These are phyloP conservation scores for Diplocarpon rosae DNA, from an alignment of 2,329 filamentous ascomycete genomes.

Conservation along the genomic window DNA sequence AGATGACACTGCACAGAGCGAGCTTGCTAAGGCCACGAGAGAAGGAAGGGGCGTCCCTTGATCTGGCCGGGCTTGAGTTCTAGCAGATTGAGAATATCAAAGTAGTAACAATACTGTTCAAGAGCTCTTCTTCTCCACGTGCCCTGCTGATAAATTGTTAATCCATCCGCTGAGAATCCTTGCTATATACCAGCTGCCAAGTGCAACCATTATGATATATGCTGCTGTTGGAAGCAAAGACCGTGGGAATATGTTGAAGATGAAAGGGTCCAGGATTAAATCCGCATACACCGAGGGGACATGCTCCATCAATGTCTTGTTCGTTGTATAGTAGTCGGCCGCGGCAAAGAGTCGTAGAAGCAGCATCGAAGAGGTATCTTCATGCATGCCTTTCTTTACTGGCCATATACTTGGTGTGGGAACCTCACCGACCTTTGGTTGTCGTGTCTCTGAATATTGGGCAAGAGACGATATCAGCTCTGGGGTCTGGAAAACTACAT, in stretches of 20 bases:
- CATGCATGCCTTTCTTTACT: conserved; percentile 1
- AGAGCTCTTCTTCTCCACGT: background rate
- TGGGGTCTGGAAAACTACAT: conserved; percentile 49
- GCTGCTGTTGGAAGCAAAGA: conserved; percentile 63
- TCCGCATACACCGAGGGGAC: conserved; percentile 70
- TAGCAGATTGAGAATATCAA: background rate
- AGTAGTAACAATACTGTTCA: background rate
- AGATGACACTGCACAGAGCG: conserved; percentile 50
- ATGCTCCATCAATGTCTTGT: conserved; percentile 61
- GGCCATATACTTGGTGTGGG: conserved; percentile 7
- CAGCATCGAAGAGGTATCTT: conserved; percentile 19
- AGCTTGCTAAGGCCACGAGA: conserved; percentile 51
- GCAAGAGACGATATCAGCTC: conserved; percentile 55
- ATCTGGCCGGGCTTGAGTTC: conserved; percentile 10
- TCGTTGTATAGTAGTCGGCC: conserved; percentile 75
- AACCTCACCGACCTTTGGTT: conserved; percentile 22
- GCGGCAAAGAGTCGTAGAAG: conserved; percentile 59
- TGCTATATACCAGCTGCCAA: conserved; percentile 25
- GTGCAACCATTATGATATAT: conserved; percentile 55
- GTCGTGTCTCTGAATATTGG: conserved; percentile 44
- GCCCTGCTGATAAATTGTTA: background rate
- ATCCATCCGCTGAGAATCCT: conserved; percentile 21
- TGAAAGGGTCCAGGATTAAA: conserved; percentile 74
- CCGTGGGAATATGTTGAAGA: conserved; percentile 67
- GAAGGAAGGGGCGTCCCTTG: conserved; percentile 51